Base-by-base conservation (phyloP, 768 basidiomycete genomes). In the Macrolepiota dolichaula region DNA sequence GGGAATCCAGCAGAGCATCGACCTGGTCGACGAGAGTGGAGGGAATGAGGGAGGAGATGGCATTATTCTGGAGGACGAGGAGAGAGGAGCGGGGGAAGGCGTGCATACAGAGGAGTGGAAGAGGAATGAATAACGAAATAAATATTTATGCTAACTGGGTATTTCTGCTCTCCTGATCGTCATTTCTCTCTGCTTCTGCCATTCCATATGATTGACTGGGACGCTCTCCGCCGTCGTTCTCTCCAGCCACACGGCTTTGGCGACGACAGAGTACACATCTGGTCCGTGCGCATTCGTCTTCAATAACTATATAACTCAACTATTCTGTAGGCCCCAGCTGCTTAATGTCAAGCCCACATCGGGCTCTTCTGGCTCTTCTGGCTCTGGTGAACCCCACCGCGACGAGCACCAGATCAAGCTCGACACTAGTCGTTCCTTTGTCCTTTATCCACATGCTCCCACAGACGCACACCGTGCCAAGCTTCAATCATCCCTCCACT, bases 351-450 rank as follows among this genome's bases (percentile, higher is more conserved):
- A 44, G 4, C 17, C 51, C 40, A n/a, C 40, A 42, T n/a, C n/a
- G n/a, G n/a, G n/a, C 40, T n/a, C 40, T n/a, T 42, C n/a, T n/a
- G 15, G 15, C 40, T 42, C 12, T 42, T n/a, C 40, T n/a, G n/a
- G n/a, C n/a, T n/a, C n/a, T n/a, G n/a, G n/a, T n/a, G n/a, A n/a
- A 49, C 63, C 77, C 24, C 92, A 94, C 69, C 75, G 73, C 3
- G 95, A 97, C 70, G 95, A 96, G 74, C 85, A 82, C 13, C 95
- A 97, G 74, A 93, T 97, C 63, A 75, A 79, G 60, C 82, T 96
- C 36, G 95, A 97, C 73, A 96, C 95, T 1, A 87, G 95, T 73
- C 85, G 95, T 51, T 94, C 93, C 65, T 98, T 98, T 68, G 92
- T 97, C 58, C 78, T 94, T 63, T 98, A 96, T 74, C 92, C 95